Conservation (phyloP, 352 stramenopile species). For the Phytopythium litorale region DNA sequence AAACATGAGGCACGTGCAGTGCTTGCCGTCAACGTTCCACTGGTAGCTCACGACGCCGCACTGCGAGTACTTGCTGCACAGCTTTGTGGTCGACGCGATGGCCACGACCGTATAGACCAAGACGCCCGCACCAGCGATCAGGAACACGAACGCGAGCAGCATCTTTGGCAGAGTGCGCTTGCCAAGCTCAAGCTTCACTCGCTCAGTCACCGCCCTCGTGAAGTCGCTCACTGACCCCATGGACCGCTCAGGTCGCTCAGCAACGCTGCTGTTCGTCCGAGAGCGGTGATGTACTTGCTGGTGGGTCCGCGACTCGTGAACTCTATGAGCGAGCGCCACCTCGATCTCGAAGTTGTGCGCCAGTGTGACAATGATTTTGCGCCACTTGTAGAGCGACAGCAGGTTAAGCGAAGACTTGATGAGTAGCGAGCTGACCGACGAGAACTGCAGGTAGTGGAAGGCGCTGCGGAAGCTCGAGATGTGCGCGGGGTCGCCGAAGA, state of each 20-base stretch:
- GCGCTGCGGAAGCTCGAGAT: slow-evolving; percentile 38
- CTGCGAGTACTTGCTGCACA: slow-evolving; percentile 29
- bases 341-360: slow-evolving; percentile 12
- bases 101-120: slow-evolving; percentile 28
- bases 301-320: slow-evolving; percentile 10
- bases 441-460: slow-evolving; percentile 46
- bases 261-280: background rate
- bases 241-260: background rate
- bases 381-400: slow-evolving; percentile 41
- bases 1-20: slow-evolving; percentile 39
- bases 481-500: slow-evolving; percentile 41
- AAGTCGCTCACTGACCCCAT: slow-evolving; percentile 3
- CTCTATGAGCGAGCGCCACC: background rate
- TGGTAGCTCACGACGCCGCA: slow-evolving; percentile 41
- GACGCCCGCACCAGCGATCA: slow-evolving; percentile 19
- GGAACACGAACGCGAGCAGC: slow-evolving; percentile 25
- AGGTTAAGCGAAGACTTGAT: slow-evolving; percentile 33
- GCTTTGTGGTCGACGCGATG: slow-evolving; percentile 14
- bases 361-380: slow-evolving; percentile 26
- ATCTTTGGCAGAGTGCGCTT: slow-evolving; percentile 19
- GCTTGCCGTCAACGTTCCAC: slow-evolving; percentile 27
- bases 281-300: background rate
- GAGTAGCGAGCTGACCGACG: slow-evolving; percentile 12
- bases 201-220: slow-evolving; percentile 3
- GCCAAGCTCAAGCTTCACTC: slow-evolving; percentile 13